Evolutionary conservation across 2,329 filamentous ascomycete genomes (phyloP).

Genomic region (Didymella pomorum): DNA sequence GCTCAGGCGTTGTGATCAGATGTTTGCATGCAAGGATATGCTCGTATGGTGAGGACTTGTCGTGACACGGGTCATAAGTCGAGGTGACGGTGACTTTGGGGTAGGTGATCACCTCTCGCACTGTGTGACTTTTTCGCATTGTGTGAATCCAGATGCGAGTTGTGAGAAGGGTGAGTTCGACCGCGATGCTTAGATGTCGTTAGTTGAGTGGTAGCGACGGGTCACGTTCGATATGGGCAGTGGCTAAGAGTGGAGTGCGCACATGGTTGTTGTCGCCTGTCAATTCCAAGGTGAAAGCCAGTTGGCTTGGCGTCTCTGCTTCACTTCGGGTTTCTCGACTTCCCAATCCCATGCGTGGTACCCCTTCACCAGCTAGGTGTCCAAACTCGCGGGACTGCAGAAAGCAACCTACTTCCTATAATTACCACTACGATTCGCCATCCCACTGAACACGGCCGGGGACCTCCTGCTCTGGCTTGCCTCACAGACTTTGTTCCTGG

Average conservation of each 20-base stretch:
- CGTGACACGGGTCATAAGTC: background rate
- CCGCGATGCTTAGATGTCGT: background rate
- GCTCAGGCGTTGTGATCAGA: background rate
- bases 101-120: slow-evolving; percentile 2
- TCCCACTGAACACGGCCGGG: too few species aligned
- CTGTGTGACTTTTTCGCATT: background rate
- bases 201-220: background rate
- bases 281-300: background rate
- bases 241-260: background rate
- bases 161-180: background rate
- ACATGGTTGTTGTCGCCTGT: background rate
- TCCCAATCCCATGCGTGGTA: too few species aligned
- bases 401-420: too few species aligned
- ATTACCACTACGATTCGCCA: too few species aligned
- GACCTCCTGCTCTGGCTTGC: too few species aligned
- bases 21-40: slow-evolving; percentile 1
- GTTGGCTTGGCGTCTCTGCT: background rate
- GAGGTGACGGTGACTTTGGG: background rate
- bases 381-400: too few species aligned
- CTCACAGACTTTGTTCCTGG: too few species aligned
- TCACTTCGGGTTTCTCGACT: too few species aligned
- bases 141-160: background rate
- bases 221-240: background rate
- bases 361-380: too few species aligned
- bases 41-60: background rate